A percentile compares a stretch with the other conserved stretches of the same genome.
phyloP scores from a whole-genome alignment of 306 rosid genomes.

The Neltuma alba region DNA sequence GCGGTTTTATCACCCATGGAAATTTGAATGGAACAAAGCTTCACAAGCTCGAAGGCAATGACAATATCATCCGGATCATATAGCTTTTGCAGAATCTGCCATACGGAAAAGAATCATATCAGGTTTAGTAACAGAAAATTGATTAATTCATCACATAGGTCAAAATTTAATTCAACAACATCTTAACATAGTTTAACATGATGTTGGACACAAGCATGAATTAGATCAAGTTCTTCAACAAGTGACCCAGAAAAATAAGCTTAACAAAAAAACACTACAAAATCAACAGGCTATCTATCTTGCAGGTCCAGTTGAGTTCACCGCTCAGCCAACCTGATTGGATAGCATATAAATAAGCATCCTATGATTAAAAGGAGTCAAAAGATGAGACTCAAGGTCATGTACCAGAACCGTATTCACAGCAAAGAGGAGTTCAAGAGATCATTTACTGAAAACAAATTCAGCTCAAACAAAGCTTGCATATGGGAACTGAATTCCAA shows the following conservation, averaged over 20 bases:
- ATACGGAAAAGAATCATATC: conserved; percentile 13
- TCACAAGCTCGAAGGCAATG: conserved; percentile 84
- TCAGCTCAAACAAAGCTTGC: neutral
- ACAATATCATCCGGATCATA: conserved; percentile 72
- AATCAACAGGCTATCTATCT: neutral
- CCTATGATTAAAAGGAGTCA: neutral
- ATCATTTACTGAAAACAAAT: neutral
- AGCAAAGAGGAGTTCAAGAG: neutral
- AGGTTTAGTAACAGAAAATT: conserved; percentile 5
- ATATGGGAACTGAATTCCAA: conserved; percentile 3
- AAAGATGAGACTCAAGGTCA: neutral
- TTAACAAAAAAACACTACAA: neutral
- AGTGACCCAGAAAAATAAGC: neutral
- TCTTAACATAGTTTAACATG: neutral
- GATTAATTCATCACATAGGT: conserved; percentile 15
- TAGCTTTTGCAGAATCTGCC: conserved; percentile 84
- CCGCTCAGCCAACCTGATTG: neutral
- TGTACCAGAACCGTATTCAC: neutral
- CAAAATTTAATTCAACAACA: neutral
- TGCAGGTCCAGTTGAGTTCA: conserved; percentile 2
- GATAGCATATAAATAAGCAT: neutral
- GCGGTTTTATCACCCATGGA: conserved; percentile 55
- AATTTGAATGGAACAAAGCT: conserved; percentile 79
- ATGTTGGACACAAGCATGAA: neutral
- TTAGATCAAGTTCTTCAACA: neutral